Conservation (phyloP, 176 grass and related monocot genomes). For the Musa schizocarpa region DNA sequence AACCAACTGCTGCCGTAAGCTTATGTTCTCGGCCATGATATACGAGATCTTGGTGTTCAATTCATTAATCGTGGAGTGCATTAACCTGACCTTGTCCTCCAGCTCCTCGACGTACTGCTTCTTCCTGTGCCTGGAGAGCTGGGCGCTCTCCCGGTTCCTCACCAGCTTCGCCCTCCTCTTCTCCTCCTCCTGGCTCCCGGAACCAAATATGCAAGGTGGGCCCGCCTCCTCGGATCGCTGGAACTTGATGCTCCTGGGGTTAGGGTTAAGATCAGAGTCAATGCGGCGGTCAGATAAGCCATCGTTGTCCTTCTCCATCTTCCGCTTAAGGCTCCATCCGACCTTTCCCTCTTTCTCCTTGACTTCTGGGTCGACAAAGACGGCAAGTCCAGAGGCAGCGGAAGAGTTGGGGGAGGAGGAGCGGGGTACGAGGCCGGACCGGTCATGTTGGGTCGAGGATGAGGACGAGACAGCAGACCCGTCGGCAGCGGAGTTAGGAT, state of each 20-base stretch:
- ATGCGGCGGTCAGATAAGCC: constrained; percentile 7
- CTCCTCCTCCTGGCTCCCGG: constrained; percentile 36
- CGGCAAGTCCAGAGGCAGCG: constrained; percentile 30
- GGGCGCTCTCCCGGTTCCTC: constrained; percentile 88
- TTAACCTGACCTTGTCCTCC: constrained; percentile 82
- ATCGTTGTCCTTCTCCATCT: constrained; percentile 27
- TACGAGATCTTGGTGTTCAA: constrained; percentile 85
- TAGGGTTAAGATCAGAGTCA: not conserved
- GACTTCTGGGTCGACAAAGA: constrained; percentile 37
- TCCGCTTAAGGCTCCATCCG: constrained; percentile 61
- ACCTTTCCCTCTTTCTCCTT: constrained; percentile 39
- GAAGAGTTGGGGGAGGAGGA: constrained; percentile 35
- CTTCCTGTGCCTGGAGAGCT: constrained; percentile 92
- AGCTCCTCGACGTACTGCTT: constrained; percentile 85
- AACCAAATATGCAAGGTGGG: constrained; percentile 20
- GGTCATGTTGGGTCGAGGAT: constrained; percentile 25
- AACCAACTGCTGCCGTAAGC: constrained; percentile 56
- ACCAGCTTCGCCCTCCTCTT: constrained; percentile 59
- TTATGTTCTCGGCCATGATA: constrained; percentile 56
- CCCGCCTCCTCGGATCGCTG: constrained; percentile 42
- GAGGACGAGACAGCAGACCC: constrained; percentile 24
- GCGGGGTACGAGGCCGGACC: constrained; percentile 24
- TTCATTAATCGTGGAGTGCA: constrained; percentile 78
- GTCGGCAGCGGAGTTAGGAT: not conserved
- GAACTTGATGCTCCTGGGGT: constrained; percentile 35